Base-by-base conservation (phyloP, 352 stramenopile species). In the Pythium dissotocum region DNA sequence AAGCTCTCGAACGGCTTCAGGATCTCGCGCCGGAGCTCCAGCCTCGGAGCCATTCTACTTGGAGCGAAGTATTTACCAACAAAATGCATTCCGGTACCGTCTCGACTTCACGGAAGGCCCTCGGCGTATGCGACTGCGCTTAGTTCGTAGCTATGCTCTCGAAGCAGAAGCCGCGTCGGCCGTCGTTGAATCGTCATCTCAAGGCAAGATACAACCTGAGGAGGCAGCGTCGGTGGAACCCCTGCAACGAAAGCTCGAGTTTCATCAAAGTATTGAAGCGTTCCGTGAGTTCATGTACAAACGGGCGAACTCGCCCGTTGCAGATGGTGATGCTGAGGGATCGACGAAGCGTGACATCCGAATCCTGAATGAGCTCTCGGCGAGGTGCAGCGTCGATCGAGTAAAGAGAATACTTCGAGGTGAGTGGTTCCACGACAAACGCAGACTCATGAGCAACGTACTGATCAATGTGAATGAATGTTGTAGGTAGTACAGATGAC, bases 61-160 rank as follows among this genome's bases (percentile, higher is more conserved):
- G 46, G 53, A 72, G 30, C n/a, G 69, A 33, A 76, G 59, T 46
- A 40, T 76, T 4, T 76, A 65, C 46, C 69, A 76, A 49, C 65
- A 72, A 36, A 67, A 69, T 48, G 32, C 48, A 26, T 42, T 48
- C 12, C 44, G 28, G 24, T 72, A 76, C 55, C 57, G 57, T 1
- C 59, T 80, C 9, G 73, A 80, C 24, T 71, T 67, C 33, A 73
- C 73, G 0, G 73, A 80, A 69, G 73, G 73, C 28, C 73, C 73
- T 26, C 57, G 70, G 26, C 73, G 73, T 4, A 73, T 73, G 63
- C 70, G 73, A 9, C 53, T 74, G 3, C 65, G 73, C 14, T 52
- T 80, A n/a, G 42, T 71, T 30, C 54, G 65, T 9, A 67, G 60
- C 40, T 71, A 65, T 30, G 44, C 42, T n/a, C n/a, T 67, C 35